phyloP scores from a whole-genome alignment of 2,329 filamentous ascomycete genomes.

The Phoma herbarum region DNA sequence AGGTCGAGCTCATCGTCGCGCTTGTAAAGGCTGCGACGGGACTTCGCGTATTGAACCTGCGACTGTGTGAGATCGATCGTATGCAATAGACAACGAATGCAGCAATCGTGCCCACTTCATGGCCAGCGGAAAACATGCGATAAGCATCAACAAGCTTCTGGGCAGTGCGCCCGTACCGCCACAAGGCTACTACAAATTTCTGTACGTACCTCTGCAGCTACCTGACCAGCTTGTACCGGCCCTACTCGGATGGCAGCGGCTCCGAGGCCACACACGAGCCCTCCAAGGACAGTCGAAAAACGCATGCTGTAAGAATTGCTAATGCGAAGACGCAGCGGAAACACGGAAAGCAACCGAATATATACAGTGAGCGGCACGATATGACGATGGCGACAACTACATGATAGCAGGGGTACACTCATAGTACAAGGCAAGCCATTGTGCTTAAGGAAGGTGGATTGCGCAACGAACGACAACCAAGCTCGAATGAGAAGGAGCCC shows the following conservation, averaged over 20 bases:
- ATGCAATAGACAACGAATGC: not conserved
- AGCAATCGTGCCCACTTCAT: not conserved
- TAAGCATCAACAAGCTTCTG: conserved; percentile 18
- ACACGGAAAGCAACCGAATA: conserved; percentile 8
- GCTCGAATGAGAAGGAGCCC: conserved; percentile 40
- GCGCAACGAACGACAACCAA: conserved; percentile 29
- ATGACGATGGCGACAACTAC: conserved; percentile 28
- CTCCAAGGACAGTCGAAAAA: conserved; percentile 33
- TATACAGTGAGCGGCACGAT: conserved; percentile 12
- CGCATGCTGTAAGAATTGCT: conserved; percentile 33
- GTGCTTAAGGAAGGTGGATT: conserved; percentile 43
- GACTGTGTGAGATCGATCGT: not conserved
- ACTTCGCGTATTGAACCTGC: conserved; percentile 29
- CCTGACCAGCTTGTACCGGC: conserved; percentile 30
- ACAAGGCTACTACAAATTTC: not conserved
- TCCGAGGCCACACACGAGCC: conserved; percentile 38
- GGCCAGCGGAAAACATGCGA: not conserved
- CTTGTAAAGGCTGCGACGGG: conserved; percentile 35
- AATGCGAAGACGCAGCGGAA: conserved; percentile 17
- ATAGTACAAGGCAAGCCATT: conserved; percentile 23
- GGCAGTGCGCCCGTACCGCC: conserved; percentile 3
- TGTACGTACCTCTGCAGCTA: conserved; percentile 35
- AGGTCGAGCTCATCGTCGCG: conserved; percentile 46
- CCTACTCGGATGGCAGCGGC: conserved; percentile 33
- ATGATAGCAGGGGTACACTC: conserved; percentile 25